A percentile compares a stretch with the other conserved stretches of the same genome.
Conservation (phyloP, 768 basidiomycete species). For the Lactarius sp. region DNA sequence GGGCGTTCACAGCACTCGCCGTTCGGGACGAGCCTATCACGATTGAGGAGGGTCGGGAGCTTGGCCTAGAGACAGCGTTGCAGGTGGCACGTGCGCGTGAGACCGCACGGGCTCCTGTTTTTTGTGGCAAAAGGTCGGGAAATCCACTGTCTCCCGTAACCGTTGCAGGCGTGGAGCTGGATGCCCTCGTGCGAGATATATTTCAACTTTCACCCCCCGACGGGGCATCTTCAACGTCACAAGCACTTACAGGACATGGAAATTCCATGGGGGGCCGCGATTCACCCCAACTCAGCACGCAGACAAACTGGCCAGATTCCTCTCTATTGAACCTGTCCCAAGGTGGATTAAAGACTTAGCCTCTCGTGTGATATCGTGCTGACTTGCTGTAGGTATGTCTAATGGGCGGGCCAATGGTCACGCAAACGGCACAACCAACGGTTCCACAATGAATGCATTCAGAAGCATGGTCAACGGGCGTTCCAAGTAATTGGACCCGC, state of each 20-base stretch:
- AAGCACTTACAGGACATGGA: not conserved
- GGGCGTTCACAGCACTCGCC: constrained; percentile 49
- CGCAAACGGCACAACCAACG: constrained; percentile 1
- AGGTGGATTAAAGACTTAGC: constrained; percentile 15
- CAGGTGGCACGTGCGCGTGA: constrained; percentile 53
- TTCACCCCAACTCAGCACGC: constrained; percentile 1
- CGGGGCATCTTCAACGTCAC: not conserved
- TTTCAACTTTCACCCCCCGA: constrained; percentile 10
- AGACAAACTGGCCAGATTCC: not conserved
- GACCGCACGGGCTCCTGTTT: constrained; percentile 16
- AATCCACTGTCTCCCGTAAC: constrained; percentile 8
- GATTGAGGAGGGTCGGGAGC: constrained; percentile 47
- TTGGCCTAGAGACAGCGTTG: constrained; percentile 53
- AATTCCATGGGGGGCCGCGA: not conserved
- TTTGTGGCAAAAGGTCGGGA: not conserved
- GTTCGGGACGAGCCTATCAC: constrained; percentile 47
- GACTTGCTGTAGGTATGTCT: not conserved
- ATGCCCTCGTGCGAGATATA: constrained; percentile 12
- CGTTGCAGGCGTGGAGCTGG: constrained; percentile 7
- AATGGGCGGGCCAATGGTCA: not conserved
- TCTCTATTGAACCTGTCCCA: not conserved
- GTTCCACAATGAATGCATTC: not conserved
- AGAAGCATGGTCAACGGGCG: not conserved
- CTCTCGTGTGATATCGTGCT: not conserved
- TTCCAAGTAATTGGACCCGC: not conserved